These are phyloP conservation scores for Fistulinella prunicolor DNA, from an alignment of 768 basidiomycete genomes.

Conservation along the genomic window DNA sequence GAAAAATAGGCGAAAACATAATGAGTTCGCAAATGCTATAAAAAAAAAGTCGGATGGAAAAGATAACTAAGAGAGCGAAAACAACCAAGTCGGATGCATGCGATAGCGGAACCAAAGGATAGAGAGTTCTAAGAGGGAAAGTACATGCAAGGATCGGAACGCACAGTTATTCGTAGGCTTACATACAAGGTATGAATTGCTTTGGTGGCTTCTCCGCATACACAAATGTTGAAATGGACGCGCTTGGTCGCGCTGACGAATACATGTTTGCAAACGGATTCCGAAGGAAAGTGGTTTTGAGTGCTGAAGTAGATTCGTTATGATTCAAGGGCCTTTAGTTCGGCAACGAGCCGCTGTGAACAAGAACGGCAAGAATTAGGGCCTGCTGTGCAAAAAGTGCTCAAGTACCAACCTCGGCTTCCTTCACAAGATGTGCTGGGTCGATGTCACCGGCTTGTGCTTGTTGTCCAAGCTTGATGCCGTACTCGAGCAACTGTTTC, in stretches of 20 bases:
- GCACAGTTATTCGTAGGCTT: constrained; percentile 22
- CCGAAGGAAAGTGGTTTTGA: constrained; percentile 3
- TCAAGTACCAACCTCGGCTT: constrained; percentile 50
- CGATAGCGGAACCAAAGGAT: constrained; percentile 12
- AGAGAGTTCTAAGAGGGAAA: constrained; percentile 21
- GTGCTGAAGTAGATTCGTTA: constrained; percentile 15
- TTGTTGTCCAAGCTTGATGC: constrained; percentile 56
- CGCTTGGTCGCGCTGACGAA: constrained; percentile 20
- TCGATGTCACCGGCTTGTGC: constrained; percentile 40
- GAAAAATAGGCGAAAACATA: constrained; percentile 6
- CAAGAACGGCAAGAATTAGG: constrained; percentile 1
- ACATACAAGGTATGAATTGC: constrained; percentile 31
- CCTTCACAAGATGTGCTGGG: constrained; percentile 45
- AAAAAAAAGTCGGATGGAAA: constrained; percentile 9
- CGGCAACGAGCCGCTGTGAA: constrained; percentile 58
- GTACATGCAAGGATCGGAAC: constrained; percentile 21
- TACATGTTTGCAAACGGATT: constrained; percentile 27
- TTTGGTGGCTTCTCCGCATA: constrained; percentile 25
- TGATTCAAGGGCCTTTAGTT: constrained; percentile 51
- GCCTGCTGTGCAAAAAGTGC: not conserved
- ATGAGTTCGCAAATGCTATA: constrained; percentile 4
- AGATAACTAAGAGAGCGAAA: constrained; percentile 27
- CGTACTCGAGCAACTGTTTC: constrained; percentile 69
- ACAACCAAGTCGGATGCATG: constrained; percentile 25
- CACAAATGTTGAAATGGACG: constrained; percentile 24